Percentiles rank a stretch among this genome's conserved stretches.
phyloP scores from a whole-genome alignment of 352 stramenopile genomes.

The Phytopythium oedochilum region DNA sequence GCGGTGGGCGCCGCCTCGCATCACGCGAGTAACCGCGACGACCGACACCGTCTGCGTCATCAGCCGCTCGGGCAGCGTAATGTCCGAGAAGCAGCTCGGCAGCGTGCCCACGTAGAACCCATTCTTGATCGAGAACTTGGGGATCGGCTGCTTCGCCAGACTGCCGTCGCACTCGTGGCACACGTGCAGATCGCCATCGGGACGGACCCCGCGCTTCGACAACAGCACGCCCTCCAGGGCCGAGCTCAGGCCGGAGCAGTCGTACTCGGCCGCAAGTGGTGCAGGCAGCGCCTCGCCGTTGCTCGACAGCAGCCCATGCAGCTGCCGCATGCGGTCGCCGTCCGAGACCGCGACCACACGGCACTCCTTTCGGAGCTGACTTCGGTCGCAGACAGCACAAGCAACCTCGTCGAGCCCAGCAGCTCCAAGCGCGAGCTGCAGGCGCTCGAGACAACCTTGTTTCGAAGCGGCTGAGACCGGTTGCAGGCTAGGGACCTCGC shows the following conservation, averaged over 20 bases:
- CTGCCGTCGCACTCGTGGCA: neutral
- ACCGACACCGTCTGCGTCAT: constrained; percentile 17
- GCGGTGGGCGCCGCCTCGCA: constrained; percentile 12
- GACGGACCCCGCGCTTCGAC: neutral
- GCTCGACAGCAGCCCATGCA: neutral
- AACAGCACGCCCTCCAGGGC: neutral
- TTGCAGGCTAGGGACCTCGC: neutral
- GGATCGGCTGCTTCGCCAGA: neutral
- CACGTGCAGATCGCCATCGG: neutral
- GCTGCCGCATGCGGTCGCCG: neutral
- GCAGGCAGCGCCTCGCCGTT: neutral
- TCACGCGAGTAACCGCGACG: constrained; percentile 12
- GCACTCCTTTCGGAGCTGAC: neutral
- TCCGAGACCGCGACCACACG: neutral
- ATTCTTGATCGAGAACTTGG: neutral
- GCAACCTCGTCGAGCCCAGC: neutral
- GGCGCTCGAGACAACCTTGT: neutral
- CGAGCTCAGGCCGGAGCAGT: neutral
- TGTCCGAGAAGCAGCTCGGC: neutral
- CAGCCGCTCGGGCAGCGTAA: neutral
- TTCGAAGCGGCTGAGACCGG: neutral
- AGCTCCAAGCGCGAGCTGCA: neutral
- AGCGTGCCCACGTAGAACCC: neutral
- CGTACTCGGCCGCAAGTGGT: neutral
- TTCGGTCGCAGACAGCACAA: neutral